A percentile compares a stretch with the other conserved stretches of the same genome.
Conservation (phyloP, 2,329 filamentous ascomycete genomes). For the Apiospora aurea region DNA sequence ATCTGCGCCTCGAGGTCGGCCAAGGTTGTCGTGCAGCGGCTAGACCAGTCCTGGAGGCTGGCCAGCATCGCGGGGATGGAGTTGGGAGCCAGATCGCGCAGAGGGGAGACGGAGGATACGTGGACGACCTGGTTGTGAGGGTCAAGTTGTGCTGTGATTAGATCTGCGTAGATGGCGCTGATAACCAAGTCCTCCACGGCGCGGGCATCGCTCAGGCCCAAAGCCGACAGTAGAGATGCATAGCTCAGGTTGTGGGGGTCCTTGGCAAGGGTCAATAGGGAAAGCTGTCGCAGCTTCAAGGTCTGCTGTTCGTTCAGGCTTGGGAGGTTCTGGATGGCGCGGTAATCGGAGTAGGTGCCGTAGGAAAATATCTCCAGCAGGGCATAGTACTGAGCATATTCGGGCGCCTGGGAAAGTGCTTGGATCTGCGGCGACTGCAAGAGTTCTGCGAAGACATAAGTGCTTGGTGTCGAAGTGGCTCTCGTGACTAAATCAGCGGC, state of each 20-base stretch:
- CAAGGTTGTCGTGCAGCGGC: slow-evolving; percentile 78
- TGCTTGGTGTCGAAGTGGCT: slow-evolving; percentile 88
- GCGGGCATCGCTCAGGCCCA: slow-evolving; percentile 71
- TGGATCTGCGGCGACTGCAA: slow-evolving; percentile 82
- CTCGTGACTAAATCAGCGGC: slow-evolving; percentile 85
- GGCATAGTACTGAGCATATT: slow-evolving; percentile 69
- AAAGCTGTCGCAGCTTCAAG: slow-evolving; percentile 89
- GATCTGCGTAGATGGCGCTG: slow-evolving; percentile 83
- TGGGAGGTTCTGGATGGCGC: slow-evolving; percentile 64
- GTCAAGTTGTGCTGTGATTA: slow-evolving; percentile 84
- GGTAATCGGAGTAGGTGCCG: slow-evolving; percentile 85
- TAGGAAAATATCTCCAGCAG: slow-evolving; percentile 91
- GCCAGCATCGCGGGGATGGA: slow-evolving; percentile 73
- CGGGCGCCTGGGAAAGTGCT: slow-evolving; percentile 65
- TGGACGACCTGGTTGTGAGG: slow-evolving; percentile 76
- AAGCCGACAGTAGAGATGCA: slow-evolving; percentile 66
- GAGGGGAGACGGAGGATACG: slow-evolving; percentile 80
- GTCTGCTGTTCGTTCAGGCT: slow-evolving; percentile 74
- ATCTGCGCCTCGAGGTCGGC: slow-evolving; percentile 80
- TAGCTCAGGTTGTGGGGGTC: slow-evolving; percentile 77
- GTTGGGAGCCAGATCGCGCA: slow-evolving; percentile 83
- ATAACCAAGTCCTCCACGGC: slow-evolving; percentile 89
- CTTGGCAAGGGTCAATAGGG: slow-evolving; percentile 81
- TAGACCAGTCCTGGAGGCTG: slow-evolving; percentile 77
- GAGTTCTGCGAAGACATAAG: slow-evolving; percentile 94